Evolutionary conservation across 177 flowering plant species (phyloP).

Genomic region (Vitis hybrid): DNA sequence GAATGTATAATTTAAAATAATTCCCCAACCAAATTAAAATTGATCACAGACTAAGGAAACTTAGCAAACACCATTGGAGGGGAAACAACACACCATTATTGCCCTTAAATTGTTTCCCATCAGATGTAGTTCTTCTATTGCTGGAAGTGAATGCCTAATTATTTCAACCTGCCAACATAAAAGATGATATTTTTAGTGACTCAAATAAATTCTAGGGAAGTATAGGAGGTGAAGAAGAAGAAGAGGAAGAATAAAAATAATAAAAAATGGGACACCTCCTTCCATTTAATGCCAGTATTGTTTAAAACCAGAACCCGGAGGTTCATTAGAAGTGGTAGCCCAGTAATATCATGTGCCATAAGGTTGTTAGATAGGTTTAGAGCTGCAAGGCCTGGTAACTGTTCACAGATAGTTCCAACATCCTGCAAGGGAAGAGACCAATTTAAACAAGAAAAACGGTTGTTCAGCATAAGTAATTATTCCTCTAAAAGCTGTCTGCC

Average conservation of each 20-base stretch:
- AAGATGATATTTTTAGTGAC: background rate
- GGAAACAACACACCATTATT: slow-evolving; percentile 45
- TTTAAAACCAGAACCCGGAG: slow-evolving; percentile 74
- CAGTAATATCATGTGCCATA: slow-evolving; percentile 41
- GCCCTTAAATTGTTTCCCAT: slow-evolving; percentile 68
- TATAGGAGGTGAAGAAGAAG: background rate
- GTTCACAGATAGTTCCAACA: slow-evolving; percentile 62
- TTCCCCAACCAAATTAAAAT: background rate
- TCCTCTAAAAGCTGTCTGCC: no score
- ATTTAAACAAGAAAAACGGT: background rate
- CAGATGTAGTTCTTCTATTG: slow-evolving; percentile 77
- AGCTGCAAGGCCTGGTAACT: slow-evolving; percentile 57
- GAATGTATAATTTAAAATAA: background rate
- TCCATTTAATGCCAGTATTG: slow-evolving; percentile 70
- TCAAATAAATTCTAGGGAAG: background rate
- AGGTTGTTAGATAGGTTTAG: slow-evolving; percentile 67
- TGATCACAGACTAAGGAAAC: background rate
- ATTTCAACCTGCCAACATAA: slow-evolving; percentile 60
- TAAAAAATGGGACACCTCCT: slow-evolving; percentile 44
- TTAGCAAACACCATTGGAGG: background rate
- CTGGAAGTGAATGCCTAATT: slow-evolving; percentile 61
- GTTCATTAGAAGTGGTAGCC: slow-evolving; percentile 44
- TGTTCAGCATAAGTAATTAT: background rate
- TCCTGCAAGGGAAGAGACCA: slow-evolving; percentile 45
- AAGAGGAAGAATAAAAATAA: background rate